Percentiles rank a stretch among this genome's conserved stretches.
Evolutionary conservation across 2,329 filamentous ascomycete species (phyloP).

Genomic region (Fusarium verrucosum): DNA sequence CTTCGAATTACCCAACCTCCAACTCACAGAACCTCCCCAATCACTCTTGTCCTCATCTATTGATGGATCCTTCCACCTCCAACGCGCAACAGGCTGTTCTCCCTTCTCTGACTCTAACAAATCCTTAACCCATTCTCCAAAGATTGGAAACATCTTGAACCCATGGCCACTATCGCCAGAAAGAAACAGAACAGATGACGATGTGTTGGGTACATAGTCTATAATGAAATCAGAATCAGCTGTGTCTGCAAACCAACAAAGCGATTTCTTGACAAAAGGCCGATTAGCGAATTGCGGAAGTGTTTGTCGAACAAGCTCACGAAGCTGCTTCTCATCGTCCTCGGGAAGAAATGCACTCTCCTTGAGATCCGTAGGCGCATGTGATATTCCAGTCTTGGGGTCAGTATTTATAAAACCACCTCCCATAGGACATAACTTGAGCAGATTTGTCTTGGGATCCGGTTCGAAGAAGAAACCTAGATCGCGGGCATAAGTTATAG

Average conservation of each 20-base stretch:
- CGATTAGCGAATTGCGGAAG: slow-evolving; percentile 63
- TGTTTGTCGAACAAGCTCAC: slow-evolving; percentile 60
- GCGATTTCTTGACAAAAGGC: slow-evolving; percentile 63
- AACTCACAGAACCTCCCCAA: slow-evolving; percentile 49
- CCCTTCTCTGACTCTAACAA: slow-evolving; percentile 53
- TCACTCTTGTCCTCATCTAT: slow-evolving; percentile 24
- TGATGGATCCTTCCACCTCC: slow-evolving; percentile 60
- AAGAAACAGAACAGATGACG: slow-evolving; percentile 57
- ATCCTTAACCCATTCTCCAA: slow-evolving; percentile 63
- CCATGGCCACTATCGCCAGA: slow-evolving; percentile 70
- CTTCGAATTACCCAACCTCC: slow-evolving; percentile 49
- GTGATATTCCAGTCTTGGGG: slow-evolving; percentile 49
- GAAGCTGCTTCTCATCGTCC: slow-evolving; percentile 62
- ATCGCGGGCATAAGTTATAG: slow-evolving; percentile 68
- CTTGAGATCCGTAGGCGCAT: slow-evolving; percentile 44
- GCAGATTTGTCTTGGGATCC: slow-evolving; percentile 63
- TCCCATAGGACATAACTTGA: slow-evolving; percentile 69
- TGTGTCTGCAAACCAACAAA: slow-evolving; percentile 74
- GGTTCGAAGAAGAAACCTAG: slow-evolving; percentile 74
- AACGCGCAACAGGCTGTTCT: slow-evolving; percentile 56
- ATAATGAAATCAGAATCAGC: slow-evolving; percentile 68
- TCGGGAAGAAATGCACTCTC: slow-evolving; percentile 61
- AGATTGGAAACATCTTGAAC: slow-evolving; percentile 70
- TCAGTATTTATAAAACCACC: slow-evolving; percentile 63
- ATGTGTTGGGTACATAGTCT: slow-evolving; percentile 63